Conservation (phyloP, 176 grass and related monocot species). For the Panicum miliaceum region DNA sequence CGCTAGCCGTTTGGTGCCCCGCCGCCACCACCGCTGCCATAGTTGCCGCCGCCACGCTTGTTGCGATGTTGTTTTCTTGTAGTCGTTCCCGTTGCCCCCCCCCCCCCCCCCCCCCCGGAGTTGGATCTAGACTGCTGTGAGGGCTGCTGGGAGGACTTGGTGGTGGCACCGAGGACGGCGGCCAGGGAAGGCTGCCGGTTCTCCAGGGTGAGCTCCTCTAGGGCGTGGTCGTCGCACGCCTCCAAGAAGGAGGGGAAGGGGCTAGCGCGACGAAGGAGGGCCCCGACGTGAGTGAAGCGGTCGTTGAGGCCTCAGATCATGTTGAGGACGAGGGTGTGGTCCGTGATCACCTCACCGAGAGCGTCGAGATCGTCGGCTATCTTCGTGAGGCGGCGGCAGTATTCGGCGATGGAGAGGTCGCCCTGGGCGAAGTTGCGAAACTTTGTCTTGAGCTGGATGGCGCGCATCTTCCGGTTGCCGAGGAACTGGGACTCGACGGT, state of each 20-base stretch:
- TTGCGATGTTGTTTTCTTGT: background rate
- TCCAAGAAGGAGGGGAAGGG: too few species aligned
- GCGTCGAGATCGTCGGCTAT: too few species aligned
- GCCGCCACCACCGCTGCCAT: background rate
- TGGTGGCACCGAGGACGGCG: background rate
- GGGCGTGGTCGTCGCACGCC: background rate
- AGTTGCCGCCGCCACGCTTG: background rate
- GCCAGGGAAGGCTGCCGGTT: too few species aligned
- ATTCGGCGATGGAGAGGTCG: background rate
- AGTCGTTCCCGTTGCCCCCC: background rate
- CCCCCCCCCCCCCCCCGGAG: too few species aligned
- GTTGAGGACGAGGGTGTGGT: too few species aligned
- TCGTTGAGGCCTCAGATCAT: background rate
- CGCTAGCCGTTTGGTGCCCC: too few species aligned
- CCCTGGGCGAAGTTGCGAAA: background rate
- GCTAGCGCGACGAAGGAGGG: background rate
- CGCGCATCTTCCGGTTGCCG: background rate
- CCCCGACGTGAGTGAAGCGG: background rate
- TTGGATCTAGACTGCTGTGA: too few species aligned
- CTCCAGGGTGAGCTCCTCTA: background rate
- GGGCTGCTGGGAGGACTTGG: background rate
- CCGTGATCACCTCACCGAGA: too few species aligned
- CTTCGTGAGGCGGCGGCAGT: background rate
- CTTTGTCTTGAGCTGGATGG: background rate
- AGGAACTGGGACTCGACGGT: background rate